Conservation (phyloP, 176 grass and related monocot genomes). For the Zoysia japonica region DNA sequence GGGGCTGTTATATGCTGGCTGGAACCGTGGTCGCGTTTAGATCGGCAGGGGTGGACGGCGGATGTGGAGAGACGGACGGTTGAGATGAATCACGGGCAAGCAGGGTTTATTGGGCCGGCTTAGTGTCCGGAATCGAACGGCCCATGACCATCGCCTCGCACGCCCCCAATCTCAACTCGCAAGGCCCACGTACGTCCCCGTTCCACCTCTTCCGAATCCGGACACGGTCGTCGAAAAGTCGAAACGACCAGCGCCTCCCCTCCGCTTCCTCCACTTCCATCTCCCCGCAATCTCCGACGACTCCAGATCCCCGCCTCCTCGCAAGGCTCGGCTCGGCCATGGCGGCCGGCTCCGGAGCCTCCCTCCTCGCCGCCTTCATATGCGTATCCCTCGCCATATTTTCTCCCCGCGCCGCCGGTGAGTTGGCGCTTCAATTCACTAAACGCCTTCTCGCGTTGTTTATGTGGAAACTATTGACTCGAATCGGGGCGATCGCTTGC, state of each 20-base stretch:
- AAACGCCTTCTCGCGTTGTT: constrained; percentile 16
- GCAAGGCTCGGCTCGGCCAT: constrained; percentile 28
- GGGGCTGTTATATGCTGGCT: no score
- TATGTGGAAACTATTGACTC: background rate
- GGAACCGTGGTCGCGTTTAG: no score
- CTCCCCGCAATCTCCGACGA: background rate
- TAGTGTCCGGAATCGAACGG: no score
- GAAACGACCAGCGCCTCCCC: background rate
- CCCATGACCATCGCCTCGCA: background rate
- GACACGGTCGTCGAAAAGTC: constrained; percentile 33
- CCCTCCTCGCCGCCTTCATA: constrained; percentile 21
- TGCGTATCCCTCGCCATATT: background rate
- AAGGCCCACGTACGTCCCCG: background rate
- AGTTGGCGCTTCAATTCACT: constrained; percentile 9
- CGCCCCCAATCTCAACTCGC: background rate
- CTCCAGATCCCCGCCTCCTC: constrained; percentile 39
- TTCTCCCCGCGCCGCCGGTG: constrained; percentile 19
- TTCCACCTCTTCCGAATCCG: background rate
- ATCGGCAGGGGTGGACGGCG: background rate
- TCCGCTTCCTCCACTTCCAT: background rate
- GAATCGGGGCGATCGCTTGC: background rate
- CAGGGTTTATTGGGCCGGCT: background rate
- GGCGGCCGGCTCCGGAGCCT: constrained; percentile 16
- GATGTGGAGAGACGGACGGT: background rate
- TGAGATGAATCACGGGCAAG: background rate